Evolutionary conservation across 2,329 filamentous ascomycete genomes (phyloP), one percentile per base, ranked within the genome.

Genomic region (Colletotrichum sp.): DNA sequence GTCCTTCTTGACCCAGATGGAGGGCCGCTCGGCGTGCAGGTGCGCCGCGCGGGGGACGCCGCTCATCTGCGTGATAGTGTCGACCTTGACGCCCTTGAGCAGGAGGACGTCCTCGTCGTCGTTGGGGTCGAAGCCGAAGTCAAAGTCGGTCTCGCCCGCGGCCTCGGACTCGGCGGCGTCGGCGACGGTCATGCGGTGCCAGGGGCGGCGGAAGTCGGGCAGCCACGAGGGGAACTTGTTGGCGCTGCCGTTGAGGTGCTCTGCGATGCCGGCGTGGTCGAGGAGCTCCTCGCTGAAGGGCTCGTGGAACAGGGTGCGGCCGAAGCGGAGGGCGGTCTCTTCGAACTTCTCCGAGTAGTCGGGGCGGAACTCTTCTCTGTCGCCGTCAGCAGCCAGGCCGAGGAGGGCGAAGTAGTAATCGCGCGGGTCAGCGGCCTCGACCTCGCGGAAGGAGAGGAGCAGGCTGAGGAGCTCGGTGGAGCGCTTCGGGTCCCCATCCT

Each of bases 171-270:
- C 75, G 36, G 75, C 75, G 5, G 66, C 75, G 24, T 77, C 75
- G n/a, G 75, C 75, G 36, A 77, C 75, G 10, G 75, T 77, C 75
- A 77, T 75, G 59, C 66, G 71, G n/a, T 67, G 59, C 75, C 75
- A 77, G 21, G 66, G 71, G 21, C 66, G n/a, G 49, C 75, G 75
- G 28, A 75, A 71, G 75, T 77, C 75, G 52, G 75, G 74, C 12
- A 77, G 55, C 75, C 75, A 77, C 9, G 75, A 77, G 15, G 75
- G 75, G 30, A 77, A 75, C 57, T 36, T 57, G 16, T 28, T 57
- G 18, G n/a, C 15, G 24, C 4, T 39, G 28, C 73, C 73, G 73
- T 76, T 76, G 32, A 69, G 73, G 59, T 39, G 52, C 32, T 65
- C 52, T 0, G 66, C 75, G 36, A 67, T 66, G 15, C 75, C 75